Conservation (phyloP, 139 green algal species). For the Pleodorina starrii region DNA sequence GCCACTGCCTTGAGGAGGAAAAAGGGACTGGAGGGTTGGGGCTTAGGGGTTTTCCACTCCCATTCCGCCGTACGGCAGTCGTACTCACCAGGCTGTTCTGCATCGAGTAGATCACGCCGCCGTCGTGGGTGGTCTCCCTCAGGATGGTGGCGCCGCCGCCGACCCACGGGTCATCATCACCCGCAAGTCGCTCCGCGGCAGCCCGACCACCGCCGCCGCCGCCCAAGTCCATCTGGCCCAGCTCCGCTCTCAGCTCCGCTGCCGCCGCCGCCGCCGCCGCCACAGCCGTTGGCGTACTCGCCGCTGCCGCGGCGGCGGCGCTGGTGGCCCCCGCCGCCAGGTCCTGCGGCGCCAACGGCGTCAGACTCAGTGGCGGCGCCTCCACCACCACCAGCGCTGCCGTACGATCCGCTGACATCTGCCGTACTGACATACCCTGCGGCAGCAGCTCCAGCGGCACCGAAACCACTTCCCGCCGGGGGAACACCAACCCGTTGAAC, state of each 20-base stretch:
- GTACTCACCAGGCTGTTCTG: conserved; percentile 27
- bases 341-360: not conserved
- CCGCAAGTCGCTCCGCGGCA: too few species aligned
- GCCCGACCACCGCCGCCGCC: not conserved
- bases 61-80: too few species aligned
- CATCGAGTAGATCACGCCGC: conserved; percentile 30
- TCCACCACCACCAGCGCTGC: conserved; percentile 39
- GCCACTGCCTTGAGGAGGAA: too few species aligned
- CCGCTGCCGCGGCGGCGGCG: not conserved
- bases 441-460: conserved; percentile 41
- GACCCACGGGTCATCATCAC: not conserved
- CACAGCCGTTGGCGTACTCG: not conserved
- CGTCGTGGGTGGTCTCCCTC: not conserved
- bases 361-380: conserved; percentile 34
- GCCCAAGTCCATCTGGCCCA: not conserved
- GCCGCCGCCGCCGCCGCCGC: not conserved
- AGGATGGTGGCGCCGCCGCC: not conserved
- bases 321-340: not conserved
- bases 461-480: conserved; percentile 46
- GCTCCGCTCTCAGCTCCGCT: not conserved
- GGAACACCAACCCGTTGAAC: conserved; percentile 55
- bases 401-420: not conserved
- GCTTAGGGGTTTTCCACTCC: too few species aligned
- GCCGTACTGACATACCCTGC: not conserved
- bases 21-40: too few species aligned